Base-by-base conservation (phyloP, 208 protist genomes). In the Acanthamoeba divionensis region DNA sequence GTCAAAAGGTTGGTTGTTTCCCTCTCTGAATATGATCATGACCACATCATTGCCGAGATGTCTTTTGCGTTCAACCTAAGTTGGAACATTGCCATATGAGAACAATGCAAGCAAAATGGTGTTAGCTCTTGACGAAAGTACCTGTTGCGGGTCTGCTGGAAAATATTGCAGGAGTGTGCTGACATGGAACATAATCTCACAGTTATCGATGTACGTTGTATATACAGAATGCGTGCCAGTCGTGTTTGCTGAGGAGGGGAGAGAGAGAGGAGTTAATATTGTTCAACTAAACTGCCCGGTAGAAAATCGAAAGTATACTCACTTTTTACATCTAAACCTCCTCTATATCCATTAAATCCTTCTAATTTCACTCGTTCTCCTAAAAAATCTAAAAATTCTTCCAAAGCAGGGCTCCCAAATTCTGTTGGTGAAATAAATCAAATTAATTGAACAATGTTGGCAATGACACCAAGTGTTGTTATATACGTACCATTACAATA, bases 121-220 rank as follows among this genome's bases (percentile, higher is more conserved):
- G 21, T 36, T 0, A 67, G n/a, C n/a, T n/a, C n/a, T n/a, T n/a
- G n/a, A n/a, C 13, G 29, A 79, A 9, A 45, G 1, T 29, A 92
- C 33, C 73, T 88, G 90, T 47, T 92, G 87, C 18, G 62, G 33
- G 52, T 92, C 75, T 13, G 52, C 52, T 36, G 71, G 71, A n/a
- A 54, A 52, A 62, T 91, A 90, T 52, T 63, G 93, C 15, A 95
- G 73, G 66, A 95, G 63, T 10, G 94, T 94, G 7, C 91, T 79
- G 0, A 95, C 91, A 33, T 95, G 94, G 57, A 90, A 95, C 94
- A 95, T 95, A 41, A 95, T 90, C 38, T 93, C 77, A 73, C 71
- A 91, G 26, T 94, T 90, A 21, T 89, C 31, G 31, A 93, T 85
- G 21, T 79, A 38, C 9, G 73, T 66, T n/a, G 80, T 55, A 15